phyloP scores from a whole-genome alignment of 345 rosid genomes.

The Euphorbia peplus region DNA sequence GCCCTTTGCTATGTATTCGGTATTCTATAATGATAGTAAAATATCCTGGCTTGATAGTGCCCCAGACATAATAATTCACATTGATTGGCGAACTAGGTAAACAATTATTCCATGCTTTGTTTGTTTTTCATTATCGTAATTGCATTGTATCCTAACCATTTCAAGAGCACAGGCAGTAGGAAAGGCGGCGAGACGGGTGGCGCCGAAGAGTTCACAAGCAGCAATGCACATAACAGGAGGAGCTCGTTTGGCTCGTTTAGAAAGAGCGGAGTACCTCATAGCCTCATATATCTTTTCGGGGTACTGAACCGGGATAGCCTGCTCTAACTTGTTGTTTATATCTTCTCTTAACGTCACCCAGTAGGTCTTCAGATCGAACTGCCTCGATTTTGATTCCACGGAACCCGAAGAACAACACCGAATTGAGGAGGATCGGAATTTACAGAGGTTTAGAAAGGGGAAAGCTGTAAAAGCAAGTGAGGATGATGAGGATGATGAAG shows the following conservation, averaged over 20 bases:
- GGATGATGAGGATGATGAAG: slow-evolving; percentile 28
- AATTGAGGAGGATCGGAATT: slow-evolving; percentile 13
- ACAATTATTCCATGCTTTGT: no score
- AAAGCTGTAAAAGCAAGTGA: slow-evolving; percentile 24
- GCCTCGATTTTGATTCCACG: slow-evolving; percentile 27
- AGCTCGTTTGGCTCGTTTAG: slow-evolving; percentile 80
- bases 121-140: no score
- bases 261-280: slow-evolving; percentile 89
- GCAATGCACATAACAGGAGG: slow-evolving; percentile 97
- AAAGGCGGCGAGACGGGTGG: slow-evolving; percentile 71
- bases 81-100: no score
- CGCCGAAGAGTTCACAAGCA: slow-evolving; percentile 86
- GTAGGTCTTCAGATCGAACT: slow-evolving; percentile 76
- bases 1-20: no score
- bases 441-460: background rate
- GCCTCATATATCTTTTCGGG: slow-evolving; percentile 81
- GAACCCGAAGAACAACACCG: slow-evolving; percentile 39
- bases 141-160: slow-evolving; percentile 51
- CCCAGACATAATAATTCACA: no score
- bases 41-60: no score
- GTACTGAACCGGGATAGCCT: slow-evolving; percentile 62
- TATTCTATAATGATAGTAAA: no score
- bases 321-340: slow-evolving; percentile 71
- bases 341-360: slow-evolving; percentile 63
- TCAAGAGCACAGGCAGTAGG: slow-evolving; percentile 98